These are phyloP conservation scores for Chlorella ohadii DNA, from an alignment of 139 green algal genomes.

Conservation along the genomic window DNA sequence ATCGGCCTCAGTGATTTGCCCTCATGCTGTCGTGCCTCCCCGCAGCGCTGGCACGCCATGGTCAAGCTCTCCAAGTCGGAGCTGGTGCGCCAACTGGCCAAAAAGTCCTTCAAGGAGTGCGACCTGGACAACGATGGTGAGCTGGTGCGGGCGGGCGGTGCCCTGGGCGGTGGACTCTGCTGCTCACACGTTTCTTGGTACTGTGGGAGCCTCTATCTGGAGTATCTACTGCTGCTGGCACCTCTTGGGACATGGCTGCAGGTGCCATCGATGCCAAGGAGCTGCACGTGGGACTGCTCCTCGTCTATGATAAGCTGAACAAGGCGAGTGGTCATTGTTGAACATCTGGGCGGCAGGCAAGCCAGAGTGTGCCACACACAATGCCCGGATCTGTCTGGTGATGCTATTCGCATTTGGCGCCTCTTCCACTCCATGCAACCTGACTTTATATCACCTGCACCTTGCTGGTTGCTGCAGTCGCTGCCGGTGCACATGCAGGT, in stretches of 20 bases:
- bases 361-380: too few relatives aligned
- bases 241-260: background rate
- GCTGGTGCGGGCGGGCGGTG: background rate
- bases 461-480: background rate
- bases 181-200: too few relatives aligned
- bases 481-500: background rate
- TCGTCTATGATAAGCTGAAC: slow-evolving; percentile 40
- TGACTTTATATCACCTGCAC: background rate
- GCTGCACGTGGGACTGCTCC: slow-evolving; percentile 36
- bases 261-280: slow-evolving; percentile 39
- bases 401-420: too few relatives aligned
- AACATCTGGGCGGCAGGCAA: too few relatives aligned
- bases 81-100: slow-evolving; percentile 19
- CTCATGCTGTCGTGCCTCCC: too few relatives aligned
- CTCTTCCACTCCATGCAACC: too few relatives aligned
- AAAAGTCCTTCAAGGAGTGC: slow-evolving; percentile 18
- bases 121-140: slow-evolving; percentile 14
- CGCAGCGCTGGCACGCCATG: background rate
- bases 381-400: too few relatives aligned
- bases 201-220: too few relatives aligned
- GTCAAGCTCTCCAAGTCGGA: slow-evolving; percentile 7
- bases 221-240: background rate
- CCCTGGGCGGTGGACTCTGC: too few relatives aligned
- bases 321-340: background rate
- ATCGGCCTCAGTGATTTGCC: too few relatives aligned